Base-by-base conservation (phyloP, 805 yeast species). In the Kodamaea restingae region DNA sequence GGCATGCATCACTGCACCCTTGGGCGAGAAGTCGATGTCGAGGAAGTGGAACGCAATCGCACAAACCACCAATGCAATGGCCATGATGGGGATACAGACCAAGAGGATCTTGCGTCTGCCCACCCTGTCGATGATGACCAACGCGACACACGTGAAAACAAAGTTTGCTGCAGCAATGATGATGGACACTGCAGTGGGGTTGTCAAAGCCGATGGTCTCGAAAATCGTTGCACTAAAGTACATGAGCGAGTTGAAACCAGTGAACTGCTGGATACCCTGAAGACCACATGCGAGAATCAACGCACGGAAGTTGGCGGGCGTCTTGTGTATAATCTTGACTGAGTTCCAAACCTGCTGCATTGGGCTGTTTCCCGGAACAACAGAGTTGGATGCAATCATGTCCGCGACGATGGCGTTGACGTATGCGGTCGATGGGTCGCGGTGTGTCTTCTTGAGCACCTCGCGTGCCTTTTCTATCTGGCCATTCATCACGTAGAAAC, bases 201-300 rank as follows among this genome's bases (percentile, higher is more conserved):
- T 79, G 45, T 77, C 55, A 58, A 90, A 91, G 2, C 98, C 98
- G 39, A 90, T 87, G 31, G 90, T 80, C 61, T 88, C 81, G 56
- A 93, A 93, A 49, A 93, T 84, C 2, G 97, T 90, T 25, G 95
- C 81, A 35, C 95, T 84, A 63, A 90, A 91, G 68, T 93, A 91
- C 95, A 91, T 86, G 52, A 91, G 75, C 5, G 97, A 87, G 66
- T 91, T 93, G 78, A 91, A 91, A 49, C 98, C 98, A 12, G 95
- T 84, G 53, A 91, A 88, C 65, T 91, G 98, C 69, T 91, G 98
- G 54, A 93, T 84, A 42, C 95, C 96, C 65, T 93, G 98, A 48
- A 91, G 67, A 24, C 95, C 96, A 70, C 96, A 88, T 8, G 91
- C 93, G 54, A 91, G 80, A 24, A 90, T 69, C 45, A 93, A 73